Base-by-base conservation (phyloP, 2,329 filamentous ascomycete genomes). In the Paracoccidioides lutzii region DNA sequence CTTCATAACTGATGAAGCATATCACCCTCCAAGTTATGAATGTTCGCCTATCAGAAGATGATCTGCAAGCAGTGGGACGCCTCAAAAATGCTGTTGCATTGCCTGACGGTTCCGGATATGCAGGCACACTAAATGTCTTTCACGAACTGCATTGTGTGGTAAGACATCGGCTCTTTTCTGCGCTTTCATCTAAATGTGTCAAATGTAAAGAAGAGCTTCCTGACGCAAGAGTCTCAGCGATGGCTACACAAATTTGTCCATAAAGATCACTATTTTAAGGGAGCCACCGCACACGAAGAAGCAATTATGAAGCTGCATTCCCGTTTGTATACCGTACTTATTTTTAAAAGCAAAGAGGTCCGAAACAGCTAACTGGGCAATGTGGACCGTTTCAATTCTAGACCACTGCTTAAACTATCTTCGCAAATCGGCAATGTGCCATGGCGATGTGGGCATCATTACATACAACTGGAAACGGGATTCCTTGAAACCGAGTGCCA, bases 341-440 rank as follows among this genome's bases (percentile, higher is more conserved):
- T 15, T 50, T 33, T 10, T 1, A 50, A 38, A 37, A 15, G 35
- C 5, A 22, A 9, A 49, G 15, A 38, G 0, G 37, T 9, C 6
- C 10, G 32, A 50, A 50, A 22, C 4, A 50, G 28, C 35, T 38
- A 50, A 50, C n/a, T 14, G 3, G 14, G 2, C 28, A 30, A 12
- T 28, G 28, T 32, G 28, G 30, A 45, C 28, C 28, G 5, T 32
- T 5, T 9, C 7, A 2, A n/a, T 38, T 3, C 33, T 28, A 50
- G 46, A 50, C 8, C 46, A 50, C 14, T 50, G 46, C 46, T 10
- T 50, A 35, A 50, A 50, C n/a, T 50, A 50, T 38, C n/a, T 50
- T 22, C 46, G 46, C 1, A 50, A 50, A 50, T 38, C 46, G 0
- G 46, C 46, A 15, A 50, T 50, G 46, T 50, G 46, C 33, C 46